Conservation (phyloP, 192 early-diverging fungal genomes). For the Backusella liffmaniae region DNA sequence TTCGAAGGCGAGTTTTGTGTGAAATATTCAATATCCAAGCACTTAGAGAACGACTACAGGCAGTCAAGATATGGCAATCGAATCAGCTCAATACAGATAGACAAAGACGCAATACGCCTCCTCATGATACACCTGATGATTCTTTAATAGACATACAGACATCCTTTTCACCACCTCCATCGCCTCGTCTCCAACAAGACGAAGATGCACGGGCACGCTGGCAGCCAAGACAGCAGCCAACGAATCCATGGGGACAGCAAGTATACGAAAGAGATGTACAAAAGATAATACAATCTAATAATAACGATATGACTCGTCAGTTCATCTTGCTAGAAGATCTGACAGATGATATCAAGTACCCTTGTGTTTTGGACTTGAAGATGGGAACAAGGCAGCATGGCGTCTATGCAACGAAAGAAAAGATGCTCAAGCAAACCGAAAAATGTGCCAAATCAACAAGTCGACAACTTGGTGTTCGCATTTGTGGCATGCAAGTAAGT, state of each 20-base stretch:
- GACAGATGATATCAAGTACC: conserved; percentile 82
- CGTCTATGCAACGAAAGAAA: conserved; percentile 79
- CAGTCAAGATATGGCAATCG: conserved; percentile 35
- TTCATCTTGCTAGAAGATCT: conserved; percentile 94
- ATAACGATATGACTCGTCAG: conserved; percentile 51
- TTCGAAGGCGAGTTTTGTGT: conserved; percentile 79
- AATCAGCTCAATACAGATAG: not conserved
- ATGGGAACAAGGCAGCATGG: conserved; percentile 99
- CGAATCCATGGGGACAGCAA: conserved; percentile 8
- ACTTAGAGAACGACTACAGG: conserved; percentile 68
- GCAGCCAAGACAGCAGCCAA: conserved; percentile 5
- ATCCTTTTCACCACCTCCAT: not conserved
- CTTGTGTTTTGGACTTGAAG: conserved; percentile 96
- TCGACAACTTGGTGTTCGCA: conserved; percentile 86
- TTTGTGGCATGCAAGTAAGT: conserved; percentile 96
- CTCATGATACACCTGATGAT: not conserved
- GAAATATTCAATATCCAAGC: conserved; percentile 87
- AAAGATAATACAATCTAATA: conserved; percentile 32
- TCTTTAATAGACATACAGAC: not conserved
- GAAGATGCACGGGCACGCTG: not conserved
- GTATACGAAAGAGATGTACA: conserved; percentile 15
- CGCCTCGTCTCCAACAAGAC: not conserved
- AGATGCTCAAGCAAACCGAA: conserved; percentile 81
- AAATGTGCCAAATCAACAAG: conserved; percentile 95
- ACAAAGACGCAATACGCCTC: not conserved